phyloP scores from a whole-genome alignment of 495 filamentous ascomycete genomes.

The Tetracladium setigerum region DNA sequence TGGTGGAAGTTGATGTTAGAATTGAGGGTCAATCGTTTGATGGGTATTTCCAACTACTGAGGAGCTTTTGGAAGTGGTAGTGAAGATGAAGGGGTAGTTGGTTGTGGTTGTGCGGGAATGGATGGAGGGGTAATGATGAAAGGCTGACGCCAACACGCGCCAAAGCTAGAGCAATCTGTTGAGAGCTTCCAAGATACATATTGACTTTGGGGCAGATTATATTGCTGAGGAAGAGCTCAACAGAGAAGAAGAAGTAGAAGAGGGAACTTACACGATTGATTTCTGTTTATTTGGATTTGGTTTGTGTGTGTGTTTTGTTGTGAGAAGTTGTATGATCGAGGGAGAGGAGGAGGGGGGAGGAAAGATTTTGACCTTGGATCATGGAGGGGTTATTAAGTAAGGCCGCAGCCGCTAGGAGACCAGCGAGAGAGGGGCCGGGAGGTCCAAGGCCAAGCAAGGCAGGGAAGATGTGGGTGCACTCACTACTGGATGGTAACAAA shows the following conservation, averaged over 20 bases:
- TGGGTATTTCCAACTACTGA: too few species aligned
- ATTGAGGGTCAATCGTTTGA: conserved; percentile 9
- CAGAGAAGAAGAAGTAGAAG: not conserved
- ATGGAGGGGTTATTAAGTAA: too few species aligned
- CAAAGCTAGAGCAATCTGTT: conserved; percentile 10
- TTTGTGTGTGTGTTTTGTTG: conserved; percentile 2
- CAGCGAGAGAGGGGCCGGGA: too few species aligned
- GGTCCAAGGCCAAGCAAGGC: too few species aligned
- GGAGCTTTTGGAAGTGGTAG: too few species aligned
- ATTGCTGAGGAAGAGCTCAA: conserved; percentile 13
- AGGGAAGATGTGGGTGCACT: too few species aligned
- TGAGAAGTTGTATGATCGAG: conserved; percentile 4
- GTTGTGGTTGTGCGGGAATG: not conserved
- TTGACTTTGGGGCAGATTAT: conserved; percentile 13
- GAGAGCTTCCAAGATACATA: conserved; percentile 23
- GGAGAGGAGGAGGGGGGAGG: conserved; percentile 14
- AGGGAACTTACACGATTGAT: conserved; percentile 1
- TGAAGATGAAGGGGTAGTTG: not conserved
- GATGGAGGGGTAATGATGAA: conserved; percentile 1
- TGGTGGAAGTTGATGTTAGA: conserved; percentile 1
- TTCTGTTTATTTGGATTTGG: conserved; percentile 1
- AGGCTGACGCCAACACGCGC: not conserved
- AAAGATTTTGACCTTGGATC: conserved; percentile 9
- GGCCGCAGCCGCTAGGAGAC: too few species aligned
- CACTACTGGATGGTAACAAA: too few species aligned